Base-by-base conservation (phyloP, 768 basidiomycete species). In the Termitomyces sp. region DNA sequence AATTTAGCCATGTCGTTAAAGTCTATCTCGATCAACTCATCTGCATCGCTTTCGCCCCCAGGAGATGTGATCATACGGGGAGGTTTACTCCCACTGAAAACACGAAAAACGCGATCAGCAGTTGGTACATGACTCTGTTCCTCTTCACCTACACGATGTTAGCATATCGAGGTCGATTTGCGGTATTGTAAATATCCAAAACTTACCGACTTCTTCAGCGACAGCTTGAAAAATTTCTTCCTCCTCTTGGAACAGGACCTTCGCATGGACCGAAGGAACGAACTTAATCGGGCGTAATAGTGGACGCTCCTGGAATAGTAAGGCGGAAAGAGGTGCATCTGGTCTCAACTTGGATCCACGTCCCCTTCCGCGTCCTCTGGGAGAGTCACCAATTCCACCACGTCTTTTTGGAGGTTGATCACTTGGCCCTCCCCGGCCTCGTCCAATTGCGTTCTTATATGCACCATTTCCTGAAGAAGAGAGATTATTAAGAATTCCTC, bases 261-360 rank as follows among this genome's bases (percentile, higher is more conserved):
- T 79, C 2, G 79, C 82, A 43, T 77, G 52, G 12, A 77, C 73
- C 0, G 87, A 83, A 18, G 75, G 83, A 13, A 92, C 88, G 61
- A 93, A 92, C 13, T 71, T 71, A 61, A 93, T 73, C 0, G 90
- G 90, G n/a, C 75, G 74, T 18, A 92, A 73, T 0, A 84, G 72
- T 1, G 87, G 88, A 29, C 90, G 72, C 39, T 83, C 80, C 26
- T 78, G 70, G 58, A 80, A 76, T 8, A 88, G 72, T 43, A 86
- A 64, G 24, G 73, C 76, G 1, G 87, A 87, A 18, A 87, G 71
- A 4, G 85, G 73, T 2, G 78, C 77, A 46, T 78, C 74, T n/a
- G 68, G 63, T 12, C 71, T 67, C 20, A 72, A 60, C 63, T 70
- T 74, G 36, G 68, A 69, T 14, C 65, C 67, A 12, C 70, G 68